Percentiles rank a stretch among this genome's conserved stretches.
phyloP scores from a whole-genome alignment of 169 alveolate genomes.

The Cryptosporidium sp. region DNA sequence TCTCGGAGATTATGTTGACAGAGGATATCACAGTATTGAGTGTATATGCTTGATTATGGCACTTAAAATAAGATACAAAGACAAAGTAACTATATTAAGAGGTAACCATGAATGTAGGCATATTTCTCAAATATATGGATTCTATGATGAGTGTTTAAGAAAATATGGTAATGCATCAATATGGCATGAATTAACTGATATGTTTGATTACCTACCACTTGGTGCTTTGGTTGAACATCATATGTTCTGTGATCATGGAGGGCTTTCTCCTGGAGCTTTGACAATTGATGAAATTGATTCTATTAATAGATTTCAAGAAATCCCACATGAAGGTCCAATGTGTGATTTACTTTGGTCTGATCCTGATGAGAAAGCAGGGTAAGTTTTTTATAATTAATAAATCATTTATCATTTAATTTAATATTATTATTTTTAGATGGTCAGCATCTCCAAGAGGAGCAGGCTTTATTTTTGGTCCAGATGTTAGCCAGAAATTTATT shows the following conservation, averaged over 20 bases:
- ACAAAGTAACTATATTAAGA: slow-evolving; percentile 91
- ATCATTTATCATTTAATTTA: neutral
- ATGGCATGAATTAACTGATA: slow-evolving; percentile 96
- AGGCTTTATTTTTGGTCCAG: slow-evolving; percentile 97
- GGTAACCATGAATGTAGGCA: slow-evolving; percentile 97
- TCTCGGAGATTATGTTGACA: slow-evolving; percentile 98
- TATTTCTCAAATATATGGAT: slow-evolving; percentile 94
- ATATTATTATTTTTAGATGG: slow-evolving; percentile 85
- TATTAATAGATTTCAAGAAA: slow-evolving; percentile 87
- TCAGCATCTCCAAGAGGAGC: slow-evolving; percentile 97
- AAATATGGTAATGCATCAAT: slow-evolving; percentile 95
- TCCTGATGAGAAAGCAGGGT: slow-evolving; percentile 93
- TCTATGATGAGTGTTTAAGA: slow-evolving; percentile 97
- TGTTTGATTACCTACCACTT: slow-evolving; percentile 95
- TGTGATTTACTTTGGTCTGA: slow-evolving; percentile 99
- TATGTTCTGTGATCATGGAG: slow-evolving; percentile 98
- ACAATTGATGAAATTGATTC: slow-evolving; percentile 93
- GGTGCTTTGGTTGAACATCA: slow-evolving; percentile 95
- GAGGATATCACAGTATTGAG: slow-evolving; percentile 97
- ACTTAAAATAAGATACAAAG: slow-evolving; percentile 92
- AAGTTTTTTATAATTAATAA: slow-evolving; percentile 25
- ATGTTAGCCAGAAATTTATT: slow-evolving; percentile 91
- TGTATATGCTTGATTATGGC: slow-evolving; percentile 92
- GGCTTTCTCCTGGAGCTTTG: slow-evolving; percentile 94
- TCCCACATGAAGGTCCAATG: slow-evolving; percentile 98